Base-by-base conservation (phyloP, 2,329 filamentous ascomycete species). In the Ophiostoma ulmi region DNA sequence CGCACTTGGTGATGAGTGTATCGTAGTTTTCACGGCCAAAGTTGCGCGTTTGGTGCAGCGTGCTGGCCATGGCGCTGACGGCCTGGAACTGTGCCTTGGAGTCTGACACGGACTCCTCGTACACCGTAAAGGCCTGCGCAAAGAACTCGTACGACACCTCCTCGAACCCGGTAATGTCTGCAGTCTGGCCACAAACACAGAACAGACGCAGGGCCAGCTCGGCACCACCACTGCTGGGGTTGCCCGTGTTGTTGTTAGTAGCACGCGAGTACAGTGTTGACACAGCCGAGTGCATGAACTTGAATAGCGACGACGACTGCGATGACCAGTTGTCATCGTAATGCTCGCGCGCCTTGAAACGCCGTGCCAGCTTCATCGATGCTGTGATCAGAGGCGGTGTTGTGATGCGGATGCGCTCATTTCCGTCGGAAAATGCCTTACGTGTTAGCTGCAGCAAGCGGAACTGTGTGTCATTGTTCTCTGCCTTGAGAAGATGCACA, bases 1-100 rank as follows among this genome's bases (percentile, higher is more conserved):
- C 94, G 75, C 93, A 96, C 81, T 99, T 99, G 11, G 95, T 99
- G 78, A 99, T 99, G 44, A 99, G 84, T 0, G 95, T 99, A 79
- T 99, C 96, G 80, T 98, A 99, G 78, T 98, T 99, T 81, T 99
- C 95, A 79, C 94, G 94, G 73, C 92, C 90, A 79, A 99, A 99
- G 77, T 94, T 90, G 72, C 94, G 86, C 14, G 93, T 94, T 74
- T 93, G 90, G 78, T 97, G 94, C 71, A 99, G 83, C 5, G 92
- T 93, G 71, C 91, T 92, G 2, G 94, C 93, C 76, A 99, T 93
- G 55, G 97, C 90, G 75, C 94, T 97, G 0, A 99, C 95, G 0
- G 95, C 94, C 81, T 99, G 95, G 83, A 98, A 99, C 79, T 99
- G 95, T 17, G 94, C 94, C 79, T 96, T 90, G 20, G 93, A 97